phyloP scores from a whole-genome alignment of 1,284 basidiomycete species.

The Trichosporon sp. region DNA sequence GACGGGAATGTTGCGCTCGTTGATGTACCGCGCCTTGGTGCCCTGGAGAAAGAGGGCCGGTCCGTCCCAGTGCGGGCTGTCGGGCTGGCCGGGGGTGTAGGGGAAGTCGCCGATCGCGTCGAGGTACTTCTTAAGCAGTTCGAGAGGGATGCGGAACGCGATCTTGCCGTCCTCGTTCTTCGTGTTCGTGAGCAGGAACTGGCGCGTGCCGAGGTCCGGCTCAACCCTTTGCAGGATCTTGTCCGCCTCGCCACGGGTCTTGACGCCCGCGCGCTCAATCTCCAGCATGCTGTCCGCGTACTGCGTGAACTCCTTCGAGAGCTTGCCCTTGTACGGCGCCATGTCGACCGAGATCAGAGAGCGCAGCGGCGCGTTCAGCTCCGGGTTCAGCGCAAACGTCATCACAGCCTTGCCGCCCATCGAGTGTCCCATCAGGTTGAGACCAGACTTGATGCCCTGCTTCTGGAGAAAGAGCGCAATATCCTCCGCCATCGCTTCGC shows the following conservation, averaged over 20 bases:
- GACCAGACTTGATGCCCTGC: slow-evolving; percentile 48
- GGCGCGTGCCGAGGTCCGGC: slow-evolving; percentile 59
- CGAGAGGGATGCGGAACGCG: slow-evolving; percentile 61
- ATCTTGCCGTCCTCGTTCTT: slow-evolving; percentile 41
- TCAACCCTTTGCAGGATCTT: slow-evolving; percentile 59
- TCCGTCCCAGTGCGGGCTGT: slow-evolving; percentile 54
- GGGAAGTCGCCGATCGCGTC: slow-evolving; percentile 62
- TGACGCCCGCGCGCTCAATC: slow-evolving; percentile 57
- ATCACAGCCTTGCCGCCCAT: slow-evolving; percentile 64
- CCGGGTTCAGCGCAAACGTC: slow-evolving; percentile 59
- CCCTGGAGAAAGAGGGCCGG: slow-evolving; percentile 63
- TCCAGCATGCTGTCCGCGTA: slow-evolving; percentile 61
- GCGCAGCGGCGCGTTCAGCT: slow-evolving; percentile 53
- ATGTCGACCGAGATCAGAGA: slow-evolving; percentile 62
- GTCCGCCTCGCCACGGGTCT: slow-evolving; percentile 60
- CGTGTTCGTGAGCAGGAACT: slow-evolving; percentile 64
- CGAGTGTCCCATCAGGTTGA: slow-evolving; percentile 62
- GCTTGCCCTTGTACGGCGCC: slow-evolving; percentile 59
- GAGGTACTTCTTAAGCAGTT: slow-evolving; percentile 57
- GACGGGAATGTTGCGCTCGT: slow-evolving; percentile 59
- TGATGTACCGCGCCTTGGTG: slow-evolving; percentile 60
- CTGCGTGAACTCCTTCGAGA: slow-evolving; percentile 59
- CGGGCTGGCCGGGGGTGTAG: slow-evolving; percentile 47
- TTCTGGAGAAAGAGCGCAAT: slow-evolving; percentile 57
- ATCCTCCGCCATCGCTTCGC: slow-evolving; percentile 58